Conservation (phyloP, 2,329 filamentous ascomycete species). For the Zymoseptoria tritici region DNA sequence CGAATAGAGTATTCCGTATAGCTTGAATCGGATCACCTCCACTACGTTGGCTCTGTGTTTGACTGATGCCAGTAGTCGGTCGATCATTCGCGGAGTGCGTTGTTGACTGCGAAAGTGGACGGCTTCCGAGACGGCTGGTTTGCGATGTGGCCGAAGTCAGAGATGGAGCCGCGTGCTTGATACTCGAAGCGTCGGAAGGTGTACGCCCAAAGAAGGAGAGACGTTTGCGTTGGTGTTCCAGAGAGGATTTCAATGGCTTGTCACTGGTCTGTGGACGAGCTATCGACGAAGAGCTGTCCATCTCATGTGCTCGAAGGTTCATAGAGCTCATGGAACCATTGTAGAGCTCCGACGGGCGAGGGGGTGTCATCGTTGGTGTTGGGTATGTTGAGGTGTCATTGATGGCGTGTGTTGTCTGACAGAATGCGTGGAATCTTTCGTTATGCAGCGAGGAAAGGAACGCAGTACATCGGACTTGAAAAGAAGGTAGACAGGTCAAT, state of each 20-base stretch:
- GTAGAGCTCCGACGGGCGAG: background rate
- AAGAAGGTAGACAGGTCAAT: background rate
- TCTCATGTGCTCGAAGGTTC: background rate
- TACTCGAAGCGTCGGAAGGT: conserved; percentile 15
- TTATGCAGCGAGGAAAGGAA: background rate
- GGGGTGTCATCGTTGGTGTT: background rate
- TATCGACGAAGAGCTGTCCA: background rate
- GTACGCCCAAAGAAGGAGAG: conserved; percentile 23
- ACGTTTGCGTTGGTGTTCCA: conserved; percentile 14
- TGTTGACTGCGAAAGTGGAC: conserved; percentile 6
- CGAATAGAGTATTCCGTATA: conserved; percentile 22
- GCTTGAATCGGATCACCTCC: conserved; percentile 19
- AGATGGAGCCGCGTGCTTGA: conserved; percentile 6
- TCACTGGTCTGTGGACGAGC: background rate
- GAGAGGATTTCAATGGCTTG: background rate
- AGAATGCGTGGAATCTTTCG: background rate
- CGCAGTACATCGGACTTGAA: background rate
- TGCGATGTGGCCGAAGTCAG: conserved; percentile 8
- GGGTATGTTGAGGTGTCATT: background rate
- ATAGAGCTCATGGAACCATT: background rate
- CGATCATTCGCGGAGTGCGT: conserved; percentile 9
- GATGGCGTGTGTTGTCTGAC: background rate
- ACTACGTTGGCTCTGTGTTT: conserved; percentile 7
- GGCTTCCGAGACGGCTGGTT: conserved; percentile 1
- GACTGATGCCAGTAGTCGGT: background rate